Conservation (phyloP, 1,284 basidiomycete species). For the Stereum hirsutum region DNA sequence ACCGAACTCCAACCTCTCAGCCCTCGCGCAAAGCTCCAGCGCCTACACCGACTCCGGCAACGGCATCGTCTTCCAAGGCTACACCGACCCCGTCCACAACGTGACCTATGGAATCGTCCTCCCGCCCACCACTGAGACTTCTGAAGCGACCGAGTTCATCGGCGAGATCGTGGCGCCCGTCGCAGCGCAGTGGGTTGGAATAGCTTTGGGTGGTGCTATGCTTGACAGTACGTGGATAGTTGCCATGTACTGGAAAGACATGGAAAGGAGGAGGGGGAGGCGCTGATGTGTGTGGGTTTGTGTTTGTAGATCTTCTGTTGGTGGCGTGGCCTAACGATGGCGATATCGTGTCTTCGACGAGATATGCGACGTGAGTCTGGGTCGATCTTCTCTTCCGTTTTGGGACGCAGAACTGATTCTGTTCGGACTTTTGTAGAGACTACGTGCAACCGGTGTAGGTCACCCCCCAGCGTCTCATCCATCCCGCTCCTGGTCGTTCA, state of each 20-base stretch:
- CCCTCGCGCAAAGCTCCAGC: slow-evolving; percentile 28
- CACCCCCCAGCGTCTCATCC: neutral
- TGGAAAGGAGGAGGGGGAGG: too few species aligned
- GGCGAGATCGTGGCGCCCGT: slow-evolving; percentile 52
- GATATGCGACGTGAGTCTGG: slow-evolving; percentile 37
- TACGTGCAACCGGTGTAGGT: slow-evolving; percentile 38
- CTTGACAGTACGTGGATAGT: too few species aligned
- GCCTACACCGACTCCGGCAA: slow-evolving; percentile 39
- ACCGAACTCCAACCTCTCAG: too few species aligned
- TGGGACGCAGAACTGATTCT: neutral
- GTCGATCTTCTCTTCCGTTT: neutral
- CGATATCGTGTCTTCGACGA: slow-evolving; percentile 39
- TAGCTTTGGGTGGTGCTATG: slow-evolving; percentile 46
- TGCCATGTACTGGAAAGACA: too few species aligned
- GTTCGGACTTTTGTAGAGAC: slow-evolving; percentile 21
- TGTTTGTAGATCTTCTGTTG: slow-evolving; percentile 44
- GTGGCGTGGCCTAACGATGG: slow-evolving; percentile 51
- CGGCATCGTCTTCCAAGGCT: slow-evolving; percentile 45
- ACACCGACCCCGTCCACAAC: slow-evolving; percentile 36
- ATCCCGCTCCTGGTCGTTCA: neutral
- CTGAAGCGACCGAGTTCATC: slow-evolving; percentile 43
- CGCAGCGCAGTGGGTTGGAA: slow-evolving; percentile 41
- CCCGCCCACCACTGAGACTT: slow-evolving; percentile 31
- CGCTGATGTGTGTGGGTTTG: slow-evolving; percentile 39
- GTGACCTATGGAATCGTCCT: slow-evolving; percentile 47